Evolutionary conservation across 2,329 filamentous ascomycete species (phyloP), one percentile per base, ranked within the genome.

Genomic region (Pseudocercospora eumusae): DNA sequence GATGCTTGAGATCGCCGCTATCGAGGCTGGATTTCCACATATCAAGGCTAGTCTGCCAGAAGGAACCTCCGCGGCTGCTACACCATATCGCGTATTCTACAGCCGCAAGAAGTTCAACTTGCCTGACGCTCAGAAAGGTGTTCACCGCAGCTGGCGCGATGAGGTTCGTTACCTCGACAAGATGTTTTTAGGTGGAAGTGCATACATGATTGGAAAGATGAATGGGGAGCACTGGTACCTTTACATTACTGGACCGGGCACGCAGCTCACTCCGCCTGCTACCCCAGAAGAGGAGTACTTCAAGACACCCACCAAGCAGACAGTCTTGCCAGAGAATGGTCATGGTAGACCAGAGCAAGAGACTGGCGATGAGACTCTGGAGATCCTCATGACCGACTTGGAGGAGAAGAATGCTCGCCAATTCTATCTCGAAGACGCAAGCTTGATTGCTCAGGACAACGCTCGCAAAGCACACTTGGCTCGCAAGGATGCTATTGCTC

Each of bases 201-300:
- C 95, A 56, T 99, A 99, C 78, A 96, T 98, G 93, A 96, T 99
- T 68, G 95, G 95, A 73, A 98, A 97, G 81, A 98, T 98, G 93
- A 99, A 99, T 71, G 93, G 95, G 62, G 95, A 99, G 77, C 95
- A 99, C 73, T 99, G 95, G 95, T 98, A 98, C 76, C 82, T 99
- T 60, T 99, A 99, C 80, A 88, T 98, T 72, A 98, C 95, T 11
- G 91, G 91, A 56, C 93, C 95, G 18, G 88, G 89, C 75, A 88
- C 86, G 53, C 81, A 85, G 58, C 82, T 96, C 67, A 96, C 93
- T 0, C 92, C 93, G 4, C 93, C 93, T 60, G 83, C 87, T 28
- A 96, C 90, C 10, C 93, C 93, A 5, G 77, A 76, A 10, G 73
- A 75, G 31, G 79, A 85, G 56, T 80, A 81, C 64, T 71, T 77